Percentiles rank a stretch among this genome's conserved stretches.
These are phyloP conservation scores for Ceratobasidium sp. DNA, from an alignment of 1,284 basidiomycete genomes.

Conservation along the genomic window DNA sequence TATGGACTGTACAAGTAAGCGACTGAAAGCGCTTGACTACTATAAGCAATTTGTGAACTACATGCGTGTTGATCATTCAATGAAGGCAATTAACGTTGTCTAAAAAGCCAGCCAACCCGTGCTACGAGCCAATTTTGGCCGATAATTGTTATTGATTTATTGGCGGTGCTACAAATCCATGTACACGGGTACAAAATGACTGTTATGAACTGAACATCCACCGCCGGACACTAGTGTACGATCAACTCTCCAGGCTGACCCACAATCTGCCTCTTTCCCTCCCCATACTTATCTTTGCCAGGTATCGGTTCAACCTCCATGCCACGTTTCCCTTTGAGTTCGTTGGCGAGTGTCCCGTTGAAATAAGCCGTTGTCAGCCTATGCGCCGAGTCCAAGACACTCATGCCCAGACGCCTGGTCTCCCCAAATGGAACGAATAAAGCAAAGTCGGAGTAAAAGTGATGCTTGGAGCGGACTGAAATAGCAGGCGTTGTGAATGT, in stretches of 20 bases:
- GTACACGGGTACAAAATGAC: background rate
- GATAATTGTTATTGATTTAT: background rate
- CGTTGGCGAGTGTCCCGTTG: conserved; percentile 28
- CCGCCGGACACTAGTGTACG: conserved; percentile 41
- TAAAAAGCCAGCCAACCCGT: background rate
- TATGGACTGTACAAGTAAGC: conserved; percentile 20
- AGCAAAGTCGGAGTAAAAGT: conserved; percentile 47
- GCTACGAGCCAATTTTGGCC: background rate
- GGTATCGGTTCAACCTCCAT: conserved; percentile 43
- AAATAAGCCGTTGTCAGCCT: conserved; percentile 44
- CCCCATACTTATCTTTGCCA: conserved; percentile 28
- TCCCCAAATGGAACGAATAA: conserved; percentile 40
- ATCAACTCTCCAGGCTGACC: conserved; percentile 46
- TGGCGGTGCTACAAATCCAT: background rate
- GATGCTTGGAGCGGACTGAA: conserved; percentile 45
- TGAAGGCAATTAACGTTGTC: background rate
- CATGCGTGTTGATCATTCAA: background rate
- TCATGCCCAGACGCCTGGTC: conserved; percentile 1
- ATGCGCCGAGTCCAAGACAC: conserved; percentile 40
- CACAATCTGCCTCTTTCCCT: conserved; percentile 37
- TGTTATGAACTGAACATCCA: background rate
- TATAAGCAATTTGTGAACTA: background rate
- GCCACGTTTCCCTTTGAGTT: conserved; percentile 41
- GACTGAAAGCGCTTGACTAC: background rate
- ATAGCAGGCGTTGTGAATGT: background rate